phyloP scores from a whole-genome alignment of 2,329 filamentous ascomycete genomes.

The Colletotrichum graminicola region DNA sequence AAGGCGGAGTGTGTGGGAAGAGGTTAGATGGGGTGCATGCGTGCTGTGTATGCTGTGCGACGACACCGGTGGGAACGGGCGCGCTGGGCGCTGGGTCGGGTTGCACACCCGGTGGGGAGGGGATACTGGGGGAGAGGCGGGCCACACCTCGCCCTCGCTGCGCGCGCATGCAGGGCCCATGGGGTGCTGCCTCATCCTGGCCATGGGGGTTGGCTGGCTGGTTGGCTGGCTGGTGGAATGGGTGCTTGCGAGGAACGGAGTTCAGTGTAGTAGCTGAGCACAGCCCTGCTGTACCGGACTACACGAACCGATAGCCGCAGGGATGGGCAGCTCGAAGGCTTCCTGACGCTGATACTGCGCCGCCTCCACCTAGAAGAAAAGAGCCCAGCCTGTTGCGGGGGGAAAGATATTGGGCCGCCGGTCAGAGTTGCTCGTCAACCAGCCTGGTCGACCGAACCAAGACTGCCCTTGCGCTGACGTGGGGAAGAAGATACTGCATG shows the following conservation, averaged over 20 bases:
- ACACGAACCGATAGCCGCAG: not conserved
- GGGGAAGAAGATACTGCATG: not conserved
- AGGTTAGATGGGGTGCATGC: constrained; percentile 8
- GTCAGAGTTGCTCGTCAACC: not conserved
- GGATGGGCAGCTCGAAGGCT: not conserved
- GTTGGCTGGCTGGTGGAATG: not conserved
- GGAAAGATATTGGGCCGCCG: not conserved
- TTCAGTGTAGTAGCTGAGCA: not conserved
- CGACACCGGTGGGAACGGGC: constrained; percentile 17
- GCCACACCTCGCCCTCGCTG: not conserved
- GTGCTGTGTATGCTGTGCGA: constrained; percentile 27
- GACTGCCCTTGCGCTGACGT: not conserved
- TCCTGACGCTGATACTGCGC: not conserved
- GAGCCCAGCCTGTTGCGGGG: not conserved
- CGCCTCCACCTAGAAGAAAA: not conserved
- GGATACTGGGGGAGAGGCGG: no score
- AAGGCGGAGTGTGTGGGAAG: not conserved
- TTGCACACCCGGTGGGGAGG: not conserved
- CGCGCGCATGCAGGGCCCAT: not conserved
- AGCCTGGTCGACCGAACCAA: not conserved
- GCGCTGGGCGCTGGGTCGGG: not conserved
- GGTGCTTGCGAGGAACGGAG: not conserved
- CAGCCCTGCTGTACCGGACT: not conserved
- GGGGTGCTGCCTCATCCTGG: not conserved
- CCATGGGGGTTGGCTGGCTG: not conserved